Conservation (phyloP, 1,284 basidiomycete species). For the Rugosomyces carneus region DNA sequence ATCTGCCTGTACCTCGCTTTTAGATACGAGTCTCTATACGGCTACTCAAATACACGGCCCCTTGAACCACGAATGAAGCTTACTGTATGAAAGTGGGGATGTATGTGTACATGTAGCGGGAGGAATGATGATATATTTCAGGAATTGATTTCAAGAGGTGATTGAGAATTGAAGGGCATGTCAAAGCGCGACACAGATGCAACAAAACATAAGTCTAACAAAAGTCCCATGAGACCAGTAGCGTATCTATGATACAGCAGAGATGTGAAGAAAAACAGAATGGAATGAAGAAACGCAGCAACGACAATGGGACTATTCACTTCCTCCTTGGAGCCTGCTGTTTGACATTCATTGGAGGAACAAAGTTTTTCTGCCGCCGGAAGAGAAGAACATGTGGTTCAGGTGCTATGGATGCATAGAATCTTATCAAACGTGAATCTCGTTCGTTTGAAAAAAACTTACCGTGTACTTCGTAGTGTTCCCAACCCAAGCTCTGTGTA, state of each 20-base stretch:
- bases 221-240: constrained; percentile 6
- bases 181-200: constrained; percentile 9
- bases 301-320: constrained; percentile 14
- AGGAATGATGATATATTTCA: neutral
- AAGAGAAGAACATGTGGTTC: constrained; percentile 85
- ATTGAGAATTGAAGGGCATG: neutral
- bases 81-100: too few species aligned
- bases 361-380: constrained; percentile 64
- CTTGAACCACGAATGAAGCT: too few species aligned
- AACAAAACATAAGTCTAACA: constrained; percentile 13
- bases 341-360: constrained; percentile 34
- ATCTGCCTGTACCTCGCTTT: constrained; percentile 48
- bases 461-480: constrained; percentile 97
- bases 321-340: constrained; percentile 30
- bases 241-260: constrained; percentile 8
- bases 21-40: neutral
- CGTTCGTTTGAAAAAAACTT: constrained; percentile 24
- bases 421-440: neutral
- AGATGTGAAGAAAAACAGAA: constrained; percentile 6
- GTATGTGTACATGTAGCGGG: too few species aligned
- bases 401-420: constrained; percentile 47
- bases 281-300: neutral
- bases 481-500: constrained; percentile 94
- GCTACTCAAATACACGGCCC: too few species aligned
- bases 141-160: too few species aligned